Evolutionary conservation across 2,329 filamentous ascomycete species (phyloP).

Genomic region (Westerdykella sp.): DNA sequence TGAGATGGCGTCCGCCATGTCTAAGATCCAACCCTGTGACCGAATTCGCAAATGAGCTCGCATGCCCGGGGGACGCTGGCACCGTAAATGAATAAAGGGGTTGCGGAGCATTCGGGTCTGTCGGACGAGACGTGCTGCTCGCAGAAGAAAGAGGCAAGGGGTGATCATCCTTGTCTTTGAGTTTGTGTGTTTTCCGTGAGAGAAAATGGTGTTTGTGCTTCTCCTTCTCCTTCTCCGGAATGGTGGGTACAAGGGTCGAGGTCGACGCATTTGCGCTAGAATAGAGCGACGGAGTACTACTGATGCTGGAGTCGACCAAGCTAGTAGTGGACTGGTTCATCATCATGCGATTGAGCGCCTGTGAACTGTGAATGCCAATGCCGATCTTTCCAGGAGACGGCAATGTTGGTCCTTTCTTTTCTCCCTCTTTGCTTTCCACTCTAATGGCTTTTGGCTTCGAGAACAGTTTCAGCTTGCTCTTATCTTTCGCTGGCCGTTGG

Average conservation of each 20-base stretch:
- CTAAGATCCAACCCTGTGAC: slow-evolving; percentile 74
- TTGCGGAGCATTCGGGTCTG: slow-evolving; percentile 67
- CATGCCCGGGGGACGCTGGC: slow-evolving; percentile 63
- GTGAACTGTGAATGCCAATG: slow-evolving; percentile 58
- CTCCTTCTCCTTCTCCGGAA: slow-evolving; percentile 50
- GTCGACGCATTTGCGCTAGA: slow-evolving; percentile 69
- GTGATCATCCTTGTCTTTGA: slow-evolving; percentile 63
- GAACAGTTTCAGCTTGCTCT: slow-evolving; percentile 76
- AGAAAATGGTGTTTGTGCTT: slow-evolving; percentile 72
- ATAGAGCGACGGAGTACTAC: slow-evolving; percentile 59
- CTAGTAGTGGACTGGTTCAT: slow-evolving; percentile 65
- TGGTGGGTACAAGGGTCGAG: slow-evolving; percentile 62
- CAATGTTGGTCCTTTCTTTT: slow-evolving; percentile 56
- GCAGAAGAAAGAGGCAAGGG: slow-evolving; percentile 68
- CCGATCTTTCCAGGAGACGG: slow-evolving; percentile 62
- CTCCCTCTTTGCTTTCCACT: slow-evolving; percentile 57
- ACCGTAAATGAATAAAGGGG: slow-evolving; percentile 74
- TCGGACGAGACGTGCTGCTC: slow-evolving; percentile 68
- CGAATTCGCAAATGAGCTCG: slow-evolving; percentile 68
- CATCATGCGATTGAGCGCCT: slow-evolving; percentile 56
- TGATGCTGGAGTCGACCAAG: slow-evolving; percentile 53
- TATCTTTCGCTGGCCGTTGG: slow-evolving; percentile 57
- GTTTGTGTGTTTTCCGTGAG: slow-evolving; percentile 71
- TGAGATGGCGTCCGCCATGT: slow-evolving; percentile 67
- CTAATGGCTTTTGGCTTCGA: slow-evolving; percentile 70